Percentiles rank a stretch among this genome's conserved stretches.
Conservation (phyloP, 768 basidiomycete genomes). For the Mycena vitilis region DNA sequence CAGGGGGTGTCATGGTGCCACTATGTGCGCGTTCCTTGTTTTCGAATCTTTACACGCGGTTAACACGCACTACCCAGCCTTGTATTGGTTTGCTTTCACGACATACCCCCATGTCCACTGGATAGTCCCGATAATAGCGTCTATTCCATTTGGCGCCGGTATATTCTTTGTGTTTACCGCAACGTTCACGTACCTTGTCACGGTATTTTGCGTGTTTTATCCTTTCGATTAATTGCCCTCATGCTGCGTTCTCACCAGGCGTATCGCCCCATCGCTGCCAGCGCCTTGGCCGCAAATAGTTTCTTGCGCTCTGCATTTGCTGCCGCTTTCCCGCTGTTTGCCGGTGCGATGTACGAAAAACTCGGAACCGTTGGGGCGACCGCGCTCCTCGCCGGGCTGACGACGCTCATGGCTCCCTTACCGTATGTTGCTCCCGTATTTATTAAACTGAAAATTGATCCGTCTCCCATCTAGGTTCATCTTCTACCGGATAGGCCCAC, state of each 20-base stretch:
- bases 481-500: slow-evolving; percentile 59
- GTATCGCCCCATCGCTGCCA: slow-evolving; percentile 74
- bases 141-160: slow-evolving; percentile 72
- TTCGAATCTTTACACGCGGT: slow-evolving; percentile 50
- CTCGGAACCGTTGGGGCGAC: slow-evolving; percentile 80
- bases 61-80: slow-evolving; percentile 54
- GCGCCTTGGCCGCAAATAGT: slow-evolving; percentile 76
- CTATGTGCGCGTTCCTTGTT: slow-evolving; percentile 58
- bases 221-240: not conserved
- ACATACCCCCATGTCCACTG: slow-evolving; percentile 64
- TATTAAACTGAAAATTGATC: not conserved
- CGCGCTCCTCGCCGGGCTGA: slow-evolving; percentile 75
- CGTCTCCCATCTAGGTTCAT: slow-evolving; percentile 50
- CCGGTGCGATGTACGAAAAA: slow-evolving; percentile 75
- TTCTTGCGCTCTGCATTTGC: slow-evolving; percentile 71
- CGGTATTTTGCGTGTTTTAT: slow-evolving; percentile 37
- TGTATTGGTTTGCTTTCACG: slow-evolving; percentile 74
- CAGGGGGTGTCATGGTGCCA: slow-evolving; percentile 75
- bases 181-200: slow-evolving; percentile 79
- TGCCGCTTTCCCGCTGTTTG: slow-evolving; percentile 71
- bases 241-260: slow-evolving; percentile 38
- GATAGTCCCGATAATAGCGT: slow-evolving; percentile 75
- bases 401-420: slow-evolving; percentile 69
- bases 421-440: slow-evolving; percentile 54
- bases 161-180: slow-evolving; percentile 77